Percentiles rank a stretch among this genome's conserved stretches.
Conservation (phyloP, 129 eudicot species). For the Pittosporum tobira region DNA sequence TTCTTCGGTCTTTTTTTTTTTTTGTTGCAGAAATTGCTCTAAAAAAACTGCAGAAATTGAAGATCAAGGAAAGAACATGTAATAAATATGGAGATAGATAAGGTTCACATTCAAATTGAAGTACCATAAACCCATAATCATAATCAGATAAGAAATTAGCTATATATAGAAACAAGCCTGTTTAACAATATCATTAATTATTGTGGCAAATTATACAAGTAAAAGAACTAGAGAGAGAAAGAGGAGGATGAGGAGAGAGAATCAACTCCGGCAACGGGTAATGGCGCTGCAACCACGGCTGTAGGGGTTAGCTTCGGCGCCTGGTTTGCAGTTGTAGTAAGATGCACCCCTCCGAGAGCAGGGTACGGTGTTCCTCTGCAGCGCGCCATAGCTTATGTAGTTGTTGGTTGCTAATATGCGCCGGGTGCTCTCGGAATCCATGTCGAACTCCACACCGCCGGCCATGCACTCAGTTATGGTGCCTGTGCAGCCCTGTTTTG, state of each 20-base stretch:
- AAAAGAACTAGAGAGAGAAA: not conserved
- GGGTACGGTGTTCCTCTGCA: conserved; percentile 49
- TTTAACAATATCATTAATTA: too few species aligned
- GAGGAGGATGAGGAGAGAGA: too few species aligned
- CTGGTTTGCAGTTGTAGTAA: conserved; percentile 58
- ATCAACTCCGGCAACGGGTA: conserved; percentile 41
- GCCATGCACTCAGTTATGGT: conserved; percentile 40
- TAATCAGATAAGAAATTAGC: too few species aligned
- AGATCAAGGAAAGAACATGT: too few species aligned
- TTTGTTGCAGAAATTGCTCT: too few species aligned
- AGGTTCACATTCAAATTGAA: too few species aligned
- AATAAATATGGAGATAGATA: too few species aligned
- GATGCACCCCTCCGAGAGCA: conserved; percentile 61
- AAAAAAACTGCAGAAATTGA: too few species aligned
- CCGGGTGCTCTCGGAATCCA: conserved; percentile 45
- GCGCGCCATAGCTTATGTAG: conserved; percentile 66
- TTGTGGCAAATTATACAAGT: too few species aligned
- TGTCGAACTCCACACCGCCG: conserved; percentile 28
- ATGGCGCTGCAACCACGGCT: conserved; percentile 50
- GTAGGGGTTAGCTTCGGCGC: conserved; percentile 58
- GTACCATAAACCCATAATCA: too few species aligned
- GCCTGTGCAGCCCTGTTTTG: conserved; percentile 40
- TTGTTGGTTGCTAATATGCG: conserved; percentile 37
- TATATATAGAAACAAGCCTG: too few species aligned
- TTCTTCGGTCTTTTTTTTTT: too few species aligned